Conservation (phyloP, 805 yeast species). For the Candida krabiensis region DNA sequence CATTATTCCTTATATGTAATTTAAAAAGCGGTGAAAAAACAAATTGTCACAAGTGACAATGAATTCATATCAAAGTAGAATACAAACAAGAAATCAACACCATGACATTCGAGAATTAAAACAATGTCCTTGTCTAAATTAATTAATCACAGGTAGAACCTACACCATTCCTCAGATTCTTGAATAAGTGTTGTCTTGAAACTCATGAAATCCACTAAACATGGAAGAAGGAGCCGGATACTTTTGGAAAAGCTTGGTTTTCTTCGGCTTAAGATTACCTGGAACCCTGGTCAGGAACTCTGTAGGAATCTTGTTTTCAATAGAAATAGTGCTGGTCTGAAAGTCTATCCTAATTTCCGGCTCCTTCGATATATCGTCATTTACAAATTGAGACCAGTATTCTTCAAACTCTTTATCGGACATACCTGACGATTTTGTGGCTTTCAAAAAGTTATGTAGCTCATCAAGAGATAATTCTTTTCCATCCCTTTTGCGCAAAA, state of each 20-base stretch:
- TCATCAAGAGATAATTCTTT: constrained; percentile 59
- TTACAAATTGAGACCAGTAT: constrained; percentile 66
- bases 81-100: no score
- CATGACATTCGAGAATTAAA: no score
- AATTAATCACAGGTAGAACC: no score
- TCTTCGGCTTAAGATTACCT: constrained; percentile 26
- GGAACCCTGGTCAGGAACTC: constrained; percentile 19
- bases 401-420: constrained; percentile 68
- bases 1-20: no score
- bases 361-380: constrained; percentile 38
- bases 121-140: no score
- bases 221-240: constrained; percentile 19
- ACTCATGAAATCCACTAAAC: constrained; percentile 14
- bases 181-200: constrained; percentile 3
- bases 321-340: constrained; percentile 22
- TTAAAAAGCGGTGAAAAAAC: no score
- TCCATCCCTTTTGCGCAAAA: constrained; percentile 70
- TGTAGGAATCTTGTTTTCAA: constrained; percentile 21
- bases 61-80: no score
- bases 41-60: no score
- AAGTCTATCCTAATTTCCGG: constrained; percentile 74
- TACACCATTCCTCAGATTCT: neutral
- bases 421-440: constrained; percentile 45
- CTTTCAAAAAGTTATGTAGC: constrained; percentile 65
- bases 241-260: constrained; percentile 60